Percentiles rank a stretch among this genome's conserved stretches.
phyloP scores from a whole-genome alignment of 2,329 filamentous ascomycete genomes.

The Colletotrichum sp. region DNA sequence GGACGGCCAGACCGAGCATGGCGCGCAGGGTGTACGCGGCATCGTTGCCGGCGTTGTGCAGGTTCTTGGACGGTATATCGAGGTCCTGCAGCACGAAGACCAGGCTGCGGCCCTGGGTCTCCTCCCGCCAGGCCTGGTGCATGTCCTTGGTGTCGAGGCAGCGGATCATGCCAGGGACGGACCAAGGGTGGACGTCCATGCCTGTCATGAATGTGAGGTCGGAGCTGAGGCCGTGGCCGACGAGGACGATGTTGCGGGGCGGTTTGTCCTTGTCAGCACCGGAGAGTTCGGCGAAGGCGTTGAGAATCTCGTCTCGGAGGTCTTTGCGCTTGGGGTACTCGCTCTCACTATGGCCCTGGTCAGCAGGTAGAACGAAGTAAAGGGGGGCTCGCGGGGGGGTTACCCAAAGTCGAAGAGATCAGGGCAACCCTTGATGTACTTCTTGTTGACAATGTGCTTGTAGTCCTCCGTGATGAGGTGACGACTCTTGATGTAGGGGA shows the following conservation, averaged over 20 bases:
- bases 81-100: constrained; percentile 56
- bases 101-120: constrained; percentile 61
- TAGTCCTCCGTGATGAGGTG: constrained; percentile 82
- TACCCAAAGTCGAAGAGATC: constrained; percentile 78
- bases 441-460: constrained; percentile 66
- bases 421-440: constrained; percentile 76
- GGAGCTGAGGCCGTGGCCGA: constrained; percentile 75
- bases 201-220: constrained; percentile 55
- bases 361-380: not conserved
- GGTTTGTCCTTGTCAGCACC: not conserved
- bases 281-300: constrained; percentile 36
- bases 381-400: not conserved
- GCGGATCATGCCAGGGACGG: constrained; percentile 62
- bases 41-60: constrained; percentile 24
- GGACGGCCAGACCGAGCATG: constrained; percentile 29
- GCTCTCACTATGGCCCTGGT: constrained; percentile 37
- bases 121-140: constrained; percentile 66
- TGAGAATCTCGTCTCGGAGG: constrained; percentile 37
- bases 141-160: constrained; percentile 76
- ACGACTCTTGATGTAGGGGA: constrained; percentile 65
- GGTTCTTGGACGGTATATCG: constrained; percentile 9
- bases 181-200: constrained; percentile 63
- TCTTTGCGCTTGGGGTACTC: constrained; percentile 41
- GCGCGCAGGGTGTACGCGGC: constrained; percentile 22
- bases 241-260: constrained; percentile 66